Conservation (phyloP, 2,329 filamentous ascomycete genomes). For the Cadophora malorum region DNA sequence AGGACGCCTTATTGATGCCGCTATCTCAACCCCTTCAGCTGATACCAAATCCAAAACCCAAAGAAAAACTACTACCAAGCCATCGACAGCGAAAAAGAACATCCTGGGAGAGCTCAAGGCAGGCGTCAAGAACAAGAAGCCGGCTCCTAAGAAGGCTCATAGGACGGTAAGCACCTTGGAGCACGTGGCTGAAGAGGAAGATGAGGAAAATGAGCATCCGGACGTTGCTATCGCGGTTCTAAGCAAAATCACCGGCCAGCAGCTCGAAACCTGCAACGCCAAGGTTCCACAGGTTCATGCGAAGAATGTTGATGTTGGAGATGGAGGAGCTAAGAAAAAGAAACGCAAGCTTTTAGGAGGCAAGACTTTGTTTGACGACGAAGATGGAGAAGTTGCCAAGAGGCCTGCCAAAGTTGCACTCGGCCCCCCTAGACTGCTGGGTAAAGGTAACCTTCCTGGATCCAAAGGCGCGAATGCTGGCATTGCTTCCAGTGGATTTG, state of each 20-base stretch:
- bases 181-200: constrained; percentile 50
- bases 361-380: constrained; percentile 74
- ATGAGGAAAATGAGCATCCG: constrained; percentile 41
- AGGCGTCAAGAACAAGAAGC: constrained; percentile 40
- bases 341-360: constrained; percentile 75
- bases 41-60: constrained; percentile 32
- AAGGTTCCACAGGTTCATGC: constrained; percentile 32
- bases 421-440: constrained; percentile 40
- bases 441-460: constrained; percentile 42
- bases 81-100: constrained; percentile 47
- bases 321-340: constrained; percentile 60
- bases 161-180: constrained; percentile 45
- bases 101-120: constrained; percentile 51
- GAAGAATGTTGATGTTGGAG: constrained; percentile 30
- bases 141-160: constrained; percentile 43
- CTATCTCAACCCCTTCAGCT: constrained; percentile 21
- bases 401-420: constrained; percentile 47
- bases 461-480: constrained; percentile 37
- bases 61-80: constrained; percentile 37
- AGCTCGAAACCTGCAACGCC: constrained; percentile 19
- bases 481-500: constrained; percentile 52
- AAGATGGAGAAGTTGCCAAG: constrained; percentile 59
- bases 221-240: constrained; percentile 43
- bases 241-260: constrained; percentile 19
- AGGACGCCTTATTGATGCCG: background rate